These are phyloP conservation scores for Jackrogersella multiformis DNA, from an alignment of 495 filamentous ascomycete species.

Conservation along the genomic window DNA sequence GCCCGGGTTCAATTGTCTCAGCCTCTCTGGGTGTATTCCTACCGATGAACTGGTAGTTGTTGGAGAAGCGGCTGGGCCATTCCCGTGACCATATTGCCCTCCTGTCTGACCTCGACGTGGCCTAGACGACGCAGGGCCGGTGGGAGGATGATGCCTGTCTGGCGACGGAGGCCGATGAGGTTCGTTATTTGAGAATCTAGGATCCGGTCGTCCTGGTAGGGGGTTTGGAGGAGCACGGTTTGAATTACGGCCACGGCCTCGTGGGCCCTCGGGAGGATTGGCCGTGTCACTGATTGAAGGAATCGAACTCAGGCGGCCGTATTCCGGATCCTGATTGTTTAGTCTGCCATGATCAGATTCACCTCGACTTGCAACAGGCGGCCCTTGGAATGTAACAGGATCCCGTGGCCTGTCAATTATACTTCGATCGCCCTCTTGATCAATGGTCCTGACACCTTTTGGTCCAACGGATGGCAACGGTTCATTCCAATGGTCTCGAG, in stretches of 20 bases:
- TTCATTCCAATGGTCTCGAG: constrained; percentile 52
- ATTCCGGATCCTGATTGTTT: constrained; percentile 68
- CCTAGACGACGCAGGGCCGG: constrained; percentile 58
- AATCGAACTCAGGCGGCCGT: constrained; percentile 66
- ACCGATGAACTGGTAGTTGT: constrained; percentile 37
- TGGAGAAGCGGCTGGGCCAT: constrained; percentile 43
- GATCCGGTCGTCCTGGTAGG: constrained; percentile 49
- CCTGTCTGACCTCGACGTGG: constrained; percentile 50
- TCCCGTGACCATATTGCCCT: constrained; percentile 45
- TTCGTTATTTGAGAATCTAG: constrained; percentile 47
- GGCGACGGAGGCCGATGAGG: constrained; percentile 53
- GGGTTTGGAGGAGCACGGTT: constrained; percentile 47
- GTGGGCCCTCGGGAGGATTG: constrained; percentile 77
- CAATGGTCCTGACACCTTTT: constrained; percentile 40
- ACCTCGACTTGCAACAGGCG: constrained; percentile 39
- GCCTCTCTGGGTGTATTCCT: constrained; percentile 57
- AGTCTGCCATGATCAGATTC: constrained; percentile 67
- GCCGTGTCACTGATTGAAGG: constrained; percentile 58
- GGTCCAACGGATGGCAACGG: constrained; percentile 26
- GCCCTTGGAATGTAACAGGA: constrained; percentile 46
- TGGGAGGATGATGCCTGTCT: constrained; percentile 57
- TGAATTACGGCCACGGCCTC: constrained; percentile 60
- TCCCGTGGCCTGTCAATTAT: constrained; percentile 48
- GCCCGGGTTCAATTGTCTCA: constrained; percentile 49
- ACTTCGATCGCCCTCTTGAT: constrained; percentile 51